Conservation (phyloP, 768 basidiomycete species). For the Fomitopsis serialis region DNA sequence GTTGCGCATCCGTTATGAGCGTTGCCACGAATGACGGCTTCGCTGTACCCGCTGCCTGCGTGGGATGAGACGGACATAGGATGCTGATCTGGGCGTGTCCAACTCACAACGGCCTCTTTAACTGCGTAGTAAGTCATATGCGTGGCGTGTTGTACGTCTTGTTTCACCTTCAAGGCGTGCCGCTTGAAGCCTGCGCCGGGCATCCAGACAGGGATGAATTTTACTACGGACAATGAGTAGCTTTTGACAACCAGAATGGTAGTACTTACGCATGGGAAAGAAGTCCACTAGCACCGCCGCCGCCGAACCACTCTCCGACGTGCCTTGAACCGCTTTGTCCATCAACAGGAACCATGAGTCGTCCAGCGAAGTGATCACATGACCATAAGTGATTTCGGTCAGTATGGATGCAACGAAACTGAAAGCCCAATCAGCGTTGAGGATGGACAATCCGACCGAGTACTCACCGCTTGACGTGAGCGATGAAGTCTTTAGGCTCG, state of each 20-base stretch:
- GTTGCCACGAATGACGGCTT: background rate
- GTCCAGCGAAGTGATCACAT: conserved; percentile 23
- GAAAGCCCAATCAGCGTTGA: background rate
- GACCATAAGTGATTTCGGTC: conserved; percentile 28
- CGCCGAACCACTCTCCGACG: conserved; percentile 19
- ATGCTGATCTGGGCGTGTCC: too few species aligned
- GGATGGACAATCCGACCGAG: too few species aligned
- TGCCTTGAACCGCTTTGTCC: conserved; percentile 19
- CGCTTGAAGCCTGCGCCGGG: conserved; percentile 19
- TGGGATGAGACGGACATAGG: too few species aligned
- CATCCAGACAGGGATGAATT: conserved; percentile 15
- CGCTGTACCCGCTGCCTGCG: too few species aligned
- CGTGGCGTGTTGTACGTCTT: conserved; percentile 1
- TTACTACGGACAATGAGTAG: conserved; percentile 7
- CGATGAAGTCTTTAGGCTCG: conserved; percentile 18
- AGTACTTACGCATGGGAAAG: conserved; percentile 23
- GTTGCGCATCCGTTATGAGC: conserved; percentile 15
- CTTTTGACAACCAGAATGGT: too few species aligned
- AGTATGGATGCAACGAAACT: conserved; percentile 25
- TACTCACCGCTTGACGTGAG: conserved; percentile 10
- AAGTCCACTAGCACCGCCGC: conserved; percentile 28
- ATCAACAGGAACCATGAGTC: conserved; percentile 25
- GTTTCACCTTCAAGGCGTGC: conserved; percentile 12
- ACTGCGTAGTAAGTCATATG: background rate
- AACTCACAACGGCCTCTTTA: too few species aligned